Evolutionary conservation across 805 yeast species (phyloP).

Genomic region (Candida orba): DNA sequence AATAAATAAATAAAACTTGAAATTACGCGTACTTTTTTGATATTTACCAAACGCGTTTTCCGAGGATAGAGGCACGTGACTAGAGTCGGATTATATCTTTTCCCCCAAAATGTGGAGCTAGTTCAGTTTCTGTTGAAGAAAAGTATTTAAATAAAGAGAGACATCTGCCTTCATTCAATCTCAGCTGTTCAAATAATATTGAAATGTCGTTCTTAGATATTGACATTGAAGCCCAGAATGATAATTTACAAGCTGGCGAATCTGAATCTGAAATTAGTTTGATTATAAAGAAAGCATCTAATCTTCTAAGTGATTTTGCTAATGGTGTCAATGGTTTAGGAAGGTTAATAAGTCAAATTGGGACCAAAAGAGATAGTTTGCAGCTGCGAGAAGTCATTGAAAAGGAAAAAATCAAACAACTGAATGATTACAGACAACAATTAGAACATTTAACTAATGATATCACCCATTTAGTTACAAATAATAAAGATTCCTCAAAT

Average conservation of each 20-base stretch:
- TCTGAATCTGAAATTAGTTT: slow-evolving; percentile 14
- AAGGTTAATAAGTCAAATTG: slow-evolving; percentile 41
- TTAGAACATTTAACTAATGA: slow-evolving; percentile 28
- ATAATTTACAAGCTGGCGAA: background rate
- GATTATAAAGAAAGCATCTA: slow-evolving; percentile 22
- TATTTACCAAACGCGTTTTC: background rate
- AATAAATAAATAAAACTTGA: background rate
- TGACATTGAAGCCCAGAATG: slow-evolving; percentile 25
- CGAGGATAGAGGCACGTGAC: background rate
- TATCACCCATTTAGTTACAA: slow-evolving; percentile 18
- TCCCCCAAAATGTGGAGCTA: too few relatives aligned
- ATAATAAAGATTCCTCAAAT: slow-evolving; percentile 7
- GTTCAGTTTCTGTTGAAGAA: too few relatives aligned
- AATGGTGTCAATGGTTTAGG: slow-evolving; percentile 44
- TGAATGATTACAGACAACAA: slow-evolving; percentile 23
- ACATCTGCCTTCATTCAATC: too few relatives aligned
- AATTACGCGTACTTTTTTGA: background rate
- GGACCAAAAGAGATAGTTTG: slow-evolving; percentile 37
- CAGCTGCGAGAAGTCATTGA: slow-evolving; percentile 29
- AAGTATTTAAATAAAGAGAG: too few relatives aligned
- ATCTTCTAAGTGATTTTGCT: slow-evolving; percentile 34
- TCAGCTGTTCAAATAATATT: background rate
- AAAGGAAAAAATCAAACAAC: slow-evolving; percentile 11
- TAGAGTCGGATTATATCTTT: background rate
- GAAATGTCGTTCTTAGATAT: slow-evolving; percentile 23